Conservation (phyloP, 2,329 filamentous ascomycete genomes). For the Ophiostoma australiae region DNA sequence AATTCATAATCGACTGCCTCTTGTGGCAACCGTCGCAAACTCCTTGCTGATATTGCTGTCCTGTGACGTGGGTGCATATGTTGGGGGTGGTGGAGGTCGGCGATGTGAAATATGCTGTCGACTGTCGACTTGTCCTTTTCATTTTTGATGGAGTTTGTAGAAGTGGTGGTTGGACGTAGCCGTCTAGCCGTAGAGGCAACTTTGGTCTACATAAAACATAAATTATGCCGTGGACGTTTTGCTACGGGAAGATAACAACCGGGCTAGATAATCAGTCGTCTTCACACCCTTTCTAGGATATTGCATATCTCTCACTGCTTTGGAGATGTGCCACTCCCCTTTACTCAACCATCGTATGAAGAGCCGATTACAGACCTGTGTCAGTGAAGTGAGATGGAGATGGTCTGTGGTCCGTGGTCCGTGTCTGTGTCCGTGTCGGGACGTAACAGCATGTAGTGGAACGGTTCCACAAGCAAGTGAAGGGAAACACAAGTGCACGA, state of each 20-base stretch:
- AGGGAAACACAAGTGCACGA: not conserved
- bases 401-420: not conserved
- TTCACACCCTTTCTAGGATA: not conserved
- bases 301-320: not conserved
- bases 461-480: not conserved
- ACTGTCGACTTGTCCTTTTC: not conserved
- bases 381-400: not conserved
- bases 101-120: not conserved
- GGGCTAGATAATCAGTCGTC: not conserved
- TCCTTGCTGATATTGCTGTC: not conserved
- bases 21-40: not conserved
- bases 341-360: no score
- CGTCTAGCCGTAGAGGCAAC: not conserved
- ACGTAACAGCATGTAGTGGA: conserved; percentile 5
- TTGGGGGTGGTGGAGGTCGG: not conserved
- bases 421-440: not conserved
- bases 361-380: no score
- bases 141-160: not conserved
- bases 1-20: not conserved
- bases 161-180: not conserved
- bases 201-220: not conserved
- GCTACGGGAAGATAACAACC: not conserved
- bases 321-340: no score
- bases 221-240: no score
- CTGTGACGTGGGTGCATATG: not conserved